Percentiles rank a stretch among this genome's conserved stretches.
phyloP scores from a whole-genome alignment of 495 filamentous ascomycete species.

The Daldinia bambusicola region DNA sequence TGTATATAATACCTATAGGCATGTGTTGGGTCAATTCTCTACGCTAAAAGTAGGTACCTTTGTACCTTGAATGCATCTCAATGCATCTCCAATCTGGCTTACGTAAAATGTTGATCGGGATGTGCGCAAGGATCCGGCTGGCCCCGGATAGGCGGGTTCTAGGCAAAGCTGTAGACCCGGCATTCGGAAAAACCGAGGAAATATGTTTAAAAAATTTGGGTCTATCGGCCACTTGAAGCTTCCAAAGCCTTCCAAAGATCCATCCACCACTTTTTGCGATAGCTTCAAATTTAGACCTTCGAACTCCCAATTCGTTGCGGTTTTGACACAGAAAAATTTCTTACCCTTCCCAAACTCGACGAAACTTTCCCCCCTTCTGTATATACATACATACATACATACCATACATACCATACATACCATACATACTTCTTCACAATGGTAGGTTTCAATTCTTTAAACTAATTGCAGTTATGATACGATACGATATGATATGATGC shows the following conservation, averaged over 20 bases:
- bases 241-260: constrained; percentile 49
- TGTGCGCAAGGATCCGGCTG: constrained; percentile 15
- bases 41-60: neutral
- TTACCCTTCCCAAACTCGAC: neutral
- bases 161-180: constrained; percentile 19
- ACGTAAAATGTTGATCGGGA: constrained; percentile 1
- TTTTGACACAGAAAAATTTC: constrained; percentile 18
- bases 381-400: constrained; percentile 5
- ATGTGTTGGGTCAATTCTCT: too few species aligned
- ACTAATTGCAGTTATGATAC: neutral
- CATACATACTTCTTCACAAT: constrained; percentile 43
- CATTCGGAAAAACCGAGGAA: constrained; percentile 48
- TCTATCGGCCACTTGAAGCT: constrained; percentile 51
- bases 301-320: constrained; percentile 33
- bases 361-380: constrained; percentile 3
- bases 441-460: constrained; percentile 42
- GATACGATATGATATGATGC: neutral
- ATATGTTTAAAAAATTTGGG: constrained; percentile 40
- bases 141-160: constrained; percentile 26
- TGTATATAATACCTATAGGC: too few species aligned
- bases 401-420: too few species aligned
- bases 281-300: constrained; percentile 47
- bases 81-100: neutral
- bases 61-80: neutral
- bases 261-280: constrained; percentile 38